phyloP scores from a whole-genome alignment of 495 filamentous ascomycete genomes.

The Acidomyces sp. region DNA sequence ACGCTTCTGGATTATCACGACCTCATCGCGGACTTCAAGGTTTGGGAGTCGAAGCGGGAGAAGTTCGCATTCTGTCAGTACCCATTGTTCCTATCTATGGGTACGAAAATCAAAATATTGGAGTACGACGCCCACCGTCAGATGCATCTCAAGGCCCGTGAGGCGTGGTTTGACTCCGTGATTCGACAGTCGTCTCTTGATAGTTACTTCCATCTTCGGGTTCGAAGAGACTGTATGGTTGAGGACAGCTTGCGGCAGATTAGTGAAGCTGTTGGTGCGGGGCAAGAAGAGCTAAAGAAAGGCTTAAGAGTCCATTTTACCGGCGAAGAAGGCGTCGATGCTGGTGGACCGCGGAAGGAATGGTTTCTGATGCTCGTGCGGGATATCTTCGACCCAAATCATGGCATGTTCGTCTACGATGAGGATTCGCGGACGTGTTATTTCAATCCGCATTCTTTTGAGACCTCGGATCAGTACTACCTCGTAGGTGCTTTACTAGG shows the following conservation, averaged over 20 bases:
- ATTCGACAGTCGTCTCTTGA: slow-evolving; percentile 58
- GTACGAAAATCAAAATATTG: slow-evolving; percentile 84
- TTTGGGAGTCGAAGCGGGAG: slow-evolving; percentile 63
- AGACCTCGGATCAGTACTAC: slow-evolving; percentile 89
- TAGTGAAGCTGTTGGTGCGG: slow-evolving; percentile 72
- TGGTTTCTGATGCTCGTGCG: slow-evolving; percentile 89
- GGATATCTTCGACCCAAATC: slow-evolving; percentile 83
- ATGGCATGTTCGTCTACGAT: slow-evolving; percentile 87
- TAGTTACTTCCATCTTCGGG: slow-evolving; percentile 56
- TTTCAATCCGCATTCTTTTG: slow-evolving; percentile 85
- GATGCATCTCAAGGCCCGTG: slow-evolving; percentile 80
- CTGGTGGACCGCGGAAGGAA: slow-evolving; percentile 82
- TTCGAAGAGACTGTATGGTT: slow-evolving; percentile 77
- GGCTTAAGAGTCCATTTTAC: slow-evolving; percentile 74
- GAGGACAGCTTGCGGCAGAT: slow-evolving; percentile 81
- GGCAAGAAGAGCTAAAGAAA: slow-evolving; percentile 86
- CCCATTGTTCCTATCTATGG: slow-evolving; percentile 86
- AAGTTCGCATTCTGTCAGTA: slow-evolving; percentile 90
- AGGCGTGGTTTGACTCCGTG: slow-evolving; percentile 86
- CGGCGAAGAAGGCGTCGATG: slow-evolving; percentile 87
- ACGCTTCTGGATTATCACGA: slow-evolving; percentile 74
- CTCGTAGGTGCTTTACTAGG: slow-evolving; percentile 80
- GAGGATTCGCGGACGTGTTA: slow-evolving; percentile 92
- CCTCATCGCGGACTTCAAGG: slow-evolving; percentile 75
- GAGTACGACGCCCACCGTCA: slow-evolving; percentile 83